Percentiles rank a stretch among this genome's conserved stretches.
phyloP scores from a whole-genome alignment of 2,329 filamentous ascomycete species.

The Neofusicoccum laricinum region DNA sequence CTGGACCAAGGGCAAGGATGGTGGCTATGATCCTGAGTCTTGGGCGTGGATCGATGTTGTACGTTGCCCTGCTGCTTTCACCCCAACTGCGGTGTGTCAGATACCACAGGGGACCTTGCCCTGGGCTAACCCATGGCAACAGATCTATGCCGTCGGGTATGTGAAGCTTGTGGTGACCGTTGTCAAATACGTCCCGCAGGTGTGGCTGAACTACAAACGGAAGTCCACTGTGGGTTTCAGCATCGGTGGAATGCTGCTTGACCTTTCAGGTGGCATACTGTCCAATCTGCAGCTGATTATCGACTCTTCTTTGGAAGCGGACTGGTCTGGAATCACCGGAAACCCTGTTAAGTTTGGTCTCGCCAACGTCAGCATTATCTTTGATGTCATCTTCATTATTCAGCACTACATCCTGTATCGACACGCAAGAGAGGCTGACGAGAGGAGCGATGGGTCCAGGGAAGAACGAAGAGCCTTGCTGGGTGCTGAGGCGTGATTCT shows the following conservation, averaged over 20 bases:
- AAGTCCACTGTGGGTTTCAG: slow-evolving; percentile 85
- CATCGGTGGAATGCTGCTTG: slow-evolving; percentile 79
- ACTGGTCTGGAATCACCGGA: slow-evolving; percentile 88
- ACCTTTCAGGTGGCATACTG: slow-evolving; percentile 76
- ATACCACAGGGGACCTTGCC: slow-evolving; percentile 18
- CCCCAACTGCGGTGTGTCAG: background rate
- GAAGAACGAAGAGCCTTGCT: background rate
- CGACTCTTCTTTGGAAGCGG: slow-evolving; percentile 77
- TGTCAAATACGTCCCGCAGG: slow-evolving; percentile 80
- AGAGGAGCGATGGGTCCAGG: slow-evolving; percentile 25
- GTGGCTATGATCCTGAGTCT: slow-evolving; percentile 44
- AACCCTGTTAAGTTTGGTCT: slow-evolving; percentile 90
- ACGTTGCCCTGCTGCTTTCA: slow-evolving; percentile 22
- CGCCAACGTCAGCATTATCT: slow-evolving; percentile 80
- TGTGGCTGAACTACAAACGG: slow-evolving; percentile 74
- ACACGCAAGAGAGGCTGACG: slow-evolving; percentile 24
- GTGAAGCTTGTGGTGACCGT: slow-evolving; percentile 86
- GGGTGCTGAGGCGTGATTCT: background rate
- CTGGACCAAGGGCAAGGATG: slow-evolving; percentile 36
- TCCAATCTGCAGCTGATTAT: slow-evolving; percentile 79
- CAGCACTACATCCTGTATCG: slow-evolving; percentile 86
- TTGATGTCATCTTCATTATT: slow-evolving; percentile 79
- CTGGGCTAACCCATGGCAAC: background rate
- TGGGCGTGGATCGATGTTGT: slow-evolving; percentile 68
- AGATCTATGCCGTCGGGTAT: slow-evolving; percentile 70